Percentiles rank a stretch among this genome's conserved stretches.
These are phyloP conservation scores for Blepharisma undulans DNA, from an alignment of 169 alveolate genomes.

Conservation along the genomic window DNA sequence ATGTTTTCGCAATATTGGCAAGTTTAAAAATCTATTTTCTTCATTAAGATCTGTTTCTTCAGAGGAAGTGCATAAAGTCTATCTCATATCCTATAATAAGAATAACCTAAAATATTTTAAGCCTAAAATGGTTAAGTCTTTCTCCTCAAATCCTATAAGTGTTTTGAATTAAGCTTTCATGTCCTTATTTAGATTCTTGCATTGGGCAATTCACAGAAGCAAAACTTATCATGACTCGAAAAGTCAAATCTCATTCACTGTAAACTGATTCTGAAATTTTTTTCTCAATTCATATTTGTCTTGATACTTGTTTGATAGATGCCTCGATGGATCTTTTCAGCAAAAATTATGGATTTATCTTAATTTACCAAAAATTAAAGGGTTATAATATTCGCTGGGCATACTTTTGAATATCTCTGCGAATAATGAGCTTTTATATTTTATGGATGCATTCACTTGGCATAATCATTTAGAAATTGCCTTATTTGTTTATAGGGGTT, in stretches of 20 bases:
- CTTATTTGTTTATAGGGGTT: conserved; percentile 64
- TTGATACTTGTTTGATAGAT: conserved; percentile 28
- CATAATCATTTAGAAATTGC: conserved; percentile 45
- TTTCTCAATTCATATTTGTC: conserved; percentile 68
- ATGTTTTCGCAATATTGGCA: no score
- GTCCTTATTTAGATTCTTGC: conserved; percentile 89
- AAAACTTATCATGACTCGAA: conserved; percentile 99
- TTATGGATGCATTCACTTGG: conserved; percentile 35
- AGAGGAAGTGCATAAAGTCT: conserved; percentile 95
- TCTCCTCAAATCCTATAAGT: conserved; percentile 84
- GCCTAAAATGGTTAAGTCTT: conserved; percentile 81
- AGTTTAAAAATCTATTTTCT: no score
- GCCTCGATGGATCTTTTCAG: conserved; percentile 34
- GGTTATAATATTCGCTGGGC: conserved; percentile 72
- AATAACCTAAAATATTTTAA: conserved; percentile 96
- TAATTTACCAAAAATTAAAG: conserved; percentile 58
- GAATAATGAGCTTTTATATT: conserved; percentile 43
- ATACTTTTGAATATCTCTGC: conserved; percentile 41
- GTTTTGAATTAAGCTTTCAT: conserved; percentile 92
- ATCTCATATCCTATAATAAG: no score
- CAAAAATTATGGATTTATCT: conserved; percentile 45
- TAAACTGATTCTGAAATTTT: conserved; percentile 85
- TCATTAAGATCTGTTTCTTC: no score
- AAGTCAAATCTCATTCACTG: conserved; percentile 83
- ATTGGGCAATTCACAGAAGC: conserved; percentile 90